Percentiles rank a stretch among this genome's conserved stretches.
Evolutionary conservation across 2,329 filamentous ascomycete genomes (phyloP).

Genomic region (Microcyclosporella mali): DNA sequence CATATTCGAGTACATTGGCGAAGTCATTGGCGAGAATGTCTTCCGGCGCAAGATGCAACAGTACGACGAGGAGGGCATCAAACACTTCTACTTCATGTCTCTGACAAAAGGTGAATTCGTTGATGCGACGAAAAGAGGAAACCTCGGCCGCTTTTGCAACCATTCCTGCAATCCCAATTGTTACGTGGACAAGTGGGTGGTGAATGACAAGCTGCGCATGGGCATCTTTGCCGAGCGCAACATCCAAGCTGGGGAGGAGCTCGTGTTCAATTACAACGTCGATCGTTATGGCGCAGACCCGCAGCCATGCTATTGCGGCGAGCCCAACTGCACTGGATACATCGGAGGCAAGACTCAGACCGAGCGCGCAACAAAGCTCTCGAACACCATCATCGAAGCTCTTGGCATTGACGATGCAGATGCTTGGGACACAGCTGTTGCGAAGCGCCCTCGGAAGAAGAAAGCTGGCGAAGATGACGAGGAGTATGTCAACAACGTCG

Average conservation of each 20-base stretch:
- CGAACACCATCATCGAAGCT: constrained; percentile 83
- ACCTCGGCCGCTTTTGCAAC: constrained; percentile 95
- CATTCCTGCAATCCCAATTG: constrained; percentile 98
- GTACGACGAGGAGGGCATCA: constrained; percentile 94
- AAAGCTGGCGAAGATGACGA: constrained; percentile 86
- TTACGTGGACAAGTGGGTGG: constrained; percentile 99
- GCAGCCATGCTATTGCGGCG: constrained; percentile 92
- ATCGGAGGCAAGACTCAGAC: constrained; percentile 98
- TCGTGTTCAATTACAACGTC: constrained; percentile 99
- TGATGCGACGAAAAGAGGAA: constrained; percentile 93
- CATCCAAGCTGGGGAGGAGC: constrained; percentile 82
- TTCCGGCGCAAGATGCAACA: constrained; percentile 87
- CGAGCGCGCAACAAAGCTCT: constrained; percentile 85
- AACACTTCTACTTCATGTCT: constrained; percentile 99
- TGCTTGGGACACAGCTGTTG: constrained; percentile 82
- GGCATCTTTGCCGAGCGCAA: constrained; percentile 89
- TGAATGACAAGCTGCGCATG: constrained; percentile 95
- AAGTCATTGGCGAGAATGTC: constrained; percentile 88
- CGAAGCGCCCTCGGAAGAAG: constrained; percentile 89
- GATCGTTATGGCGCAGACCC: constrained; percentile 96
- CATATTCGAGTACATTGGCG: constrained; percentile 96
- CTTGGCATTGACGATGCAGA: constrained; percentile 91
- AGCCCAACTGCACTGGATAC: constrained; percentile 89
- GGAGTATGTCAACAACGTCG: constrained; percentile 86
- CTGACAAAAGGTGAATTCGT: constrained; percentile 94